phyloP scores from a whole-genome alignment of 108 stramenopile genomes.

The Cylindrotheca fusiformis region DNA sequence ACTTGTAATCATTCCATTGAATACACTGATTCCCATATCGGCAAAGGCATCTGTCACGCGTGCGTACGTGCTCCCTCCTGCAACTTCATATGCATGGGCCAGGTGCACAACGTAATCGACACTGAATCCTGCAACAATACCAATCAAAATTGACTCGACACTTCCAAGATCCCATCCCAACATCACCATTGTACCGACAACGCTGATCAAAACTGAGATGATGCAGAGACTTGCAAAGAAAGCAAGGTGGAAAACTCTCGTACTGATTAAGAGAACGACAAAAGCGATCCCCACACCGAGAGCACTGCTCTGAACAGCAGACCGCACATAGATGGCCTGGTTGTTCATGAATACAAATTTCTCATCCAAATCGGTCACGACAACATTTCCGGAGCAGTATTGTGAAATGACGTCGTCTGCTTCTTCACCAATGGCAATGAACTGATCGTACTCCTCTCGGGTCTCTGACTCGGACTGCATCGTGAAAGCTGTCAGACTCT shows the following conservation, averaged over 20 bases:
- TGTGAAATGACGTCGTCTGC: slow-evolving; percentile 20
- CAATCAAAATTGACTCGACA: slow-evolving; percentile 39
- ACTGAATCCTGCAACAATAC: slow-evolving; percentile 44
- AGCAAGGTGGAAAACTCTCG: slow-evolving; percentile 39
- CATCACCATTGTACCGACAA: slow-evolving; percentile 38
- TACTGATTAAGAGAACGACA: slow-evolving; percentile 38
- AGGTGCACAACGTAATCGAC: slow-evolving; percentile 49
- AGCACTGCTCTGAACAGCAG: slow-evolving; percentile 36
- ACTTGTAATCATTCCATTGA: slow-evolving; percentile 54
- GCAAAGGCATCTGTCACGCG: slow-evolving; percentile 44
- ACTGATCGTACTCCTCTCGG: slow-evolving; percentile 43
- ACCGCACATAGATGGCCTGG: slow-evolving; percentile 41
- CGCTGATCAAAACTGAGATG: slow-evolving; percentile 37
- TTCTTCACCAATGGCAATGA: slow-evolving; percentile 19
- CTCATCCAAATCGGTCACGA: slow-evolving; percentile 48
- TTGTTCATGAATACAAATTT: slow-evolving; percentile 66
- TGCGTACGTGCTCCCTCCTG: slow-evolving; percentile 8
- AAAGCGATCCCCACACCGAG: slow-evolving; percentile 50
- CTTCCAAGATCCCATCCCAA: slow-evolving; percentile 45
- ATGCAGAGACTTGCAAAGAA: slow-evolving; percentile 48
- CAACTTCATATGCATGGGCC: slow-evolving; percentile 27
- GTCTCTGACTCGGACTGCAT: slow-evolving; percentile 6
- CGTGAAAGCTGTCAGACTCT: slow-evolving; percentile 32
- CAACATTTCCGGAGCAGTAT: slow-evolving; percentile 22
- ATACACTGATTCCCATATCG: slow-evolving; percentile 54